A percentile compares a stretch with the other conserved stretches of the same genome.
phyloP scores from a whole-genome alignment of 2,329 filamentous ascomycete genomes.

The Fusarium heterosporum region DNA sequence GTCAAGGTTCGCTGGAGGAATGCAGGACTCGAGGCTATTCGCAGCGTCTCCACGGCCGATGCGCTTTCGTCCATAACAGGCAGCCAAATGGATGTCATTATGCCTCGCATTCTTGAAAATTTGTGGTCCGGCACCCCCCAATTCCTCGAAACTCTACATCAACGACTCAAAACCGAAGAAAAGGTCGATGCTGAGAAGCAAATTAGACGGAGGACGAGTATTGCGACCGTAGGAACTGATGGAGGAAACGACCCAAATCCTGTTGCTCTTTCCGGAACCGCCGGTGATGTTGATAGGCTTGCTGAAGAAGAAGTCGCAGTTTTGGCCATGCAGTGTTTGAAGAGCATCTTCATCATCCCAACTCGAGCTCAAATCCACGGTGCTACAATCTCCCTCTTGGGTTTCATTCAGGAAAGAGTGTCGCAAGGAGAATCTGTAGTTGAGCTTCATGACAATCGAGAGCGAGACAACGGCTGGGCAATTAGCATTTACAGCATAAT shows the following conservation, averaged over 20 bases:
- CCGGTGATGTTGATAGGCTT: conserved; percentile 87
- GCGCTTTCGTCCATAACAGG: conserved; percentile 79
- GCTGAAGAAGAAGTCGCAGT: conserved; percentile 90
- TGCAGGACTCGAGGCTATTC: conserved; percentile 81
- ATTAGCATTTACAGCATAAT: conserved; percentile 83
- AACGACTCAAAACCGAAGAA: conserved; percentile 75
- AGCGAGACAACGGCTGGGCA: conserved; percentile 76
- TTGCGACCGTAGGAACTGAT: conserved; percentile 77
- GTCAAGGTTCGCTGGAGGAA: conserved; percentile 83
- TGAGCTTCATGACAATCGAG: conserved; percentile 56
- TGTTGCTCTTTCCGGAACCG: conserved; percentile 81
- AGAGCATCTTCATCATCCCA: conserved; percentile 85
- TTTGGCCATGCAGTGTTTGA: conserved; percentile 85
- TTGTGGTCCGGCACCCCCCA: conserved; percentile 80
- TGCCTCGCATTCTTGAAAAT: conserved; percentile 89
- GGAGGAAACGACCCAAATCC: conserved; percentile 72
- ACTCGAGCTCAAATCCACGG: conserved; percentile 84
- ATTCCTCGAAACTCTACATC: conserved; percentile 75
- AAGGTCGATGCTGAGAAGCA: conserved; percentile 74
- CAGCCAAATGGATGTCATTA: conserved; percentile 79
- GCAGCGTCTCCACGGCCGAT: conserved; percentile 83
- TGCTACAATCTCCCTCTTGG: conserved; percentile 78
- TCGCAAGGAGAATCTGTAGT: conserved; percentile 66
- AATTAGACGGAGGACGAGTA: conserved; percentile 77
- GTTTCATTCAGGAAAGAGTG: conserved; percentile 75